Evolutionary conservation across 2,329 filamentous ascomycete species (phyloP).

Genomic region (Fusarium sp.): DNA sequence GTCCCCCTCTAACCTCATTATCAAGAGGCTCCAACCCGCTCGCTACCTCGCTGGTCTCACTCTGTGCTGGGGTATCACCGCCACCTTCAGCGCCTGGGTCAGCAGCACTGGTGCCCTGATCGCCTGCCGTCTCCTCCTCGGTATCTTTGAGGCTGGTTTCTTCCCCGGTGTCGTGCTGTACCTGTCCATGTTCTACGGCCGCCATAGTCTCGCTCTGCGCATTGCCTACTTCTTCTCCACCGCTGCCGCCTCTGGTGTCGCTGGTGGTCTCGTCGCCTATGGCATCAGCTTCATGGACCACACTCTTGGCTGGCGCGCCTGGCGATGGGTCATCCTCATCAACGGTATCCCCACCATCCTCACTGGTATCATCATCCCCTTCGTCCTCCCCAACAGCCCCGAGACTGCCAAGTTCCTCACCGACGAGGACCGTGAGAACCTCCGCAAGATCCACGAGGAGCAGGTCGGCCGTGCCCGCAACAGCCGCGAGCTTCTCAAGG

Average conservation of each 20-base stretch:
- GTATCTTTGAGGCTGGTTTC: slow-evolving; percentile 60
- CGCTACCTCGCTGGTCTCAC: slow-evolving; percentile 62
- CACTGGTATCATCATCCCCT: slow-evolving; percentile 66
- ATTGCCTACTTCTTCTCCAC: slow-evolving; percentile 72
- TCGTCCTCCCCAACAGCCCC: slow-evolving; percentile 69
- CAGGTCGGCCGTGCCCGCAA: slow-evolving; percentile 53
- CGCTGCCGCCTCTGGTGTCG: slow-evolving; percentile 72
- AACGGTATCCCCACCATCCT: slow-evolving; percentile 61
- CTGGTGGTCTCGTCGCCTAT: slow-evolving; percentile 73
- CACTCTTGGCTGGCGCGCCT: slow-evolving; percentile 66
- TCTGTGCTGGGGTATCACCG: slow-evolving; percentile 58
- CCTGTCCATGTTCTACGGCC: slow-evolving; percentile 73
- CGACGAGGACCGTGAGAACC: slow-evolving; percentile 55
- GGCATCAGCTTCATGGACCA: slow-evolving; percentile 74
- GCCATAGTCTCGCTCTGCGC: slow-evolving; percentile 69
- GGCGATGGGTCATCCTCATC: slow-evolving; percentile 75
- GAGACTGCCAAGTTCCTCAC: slow-evolving; percentile 59
- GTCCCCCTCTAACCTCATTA: slow-evolving; percentile 55
- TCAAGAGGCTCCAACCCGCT: slow-evolving; percentile 54
- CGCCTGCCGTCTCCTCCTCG: slow-evolving; percentile 53
- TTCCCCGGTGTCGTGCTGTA: slow-evolving; percentile 63
- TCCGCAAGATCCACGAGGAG: slow-evolving; percentile 61
- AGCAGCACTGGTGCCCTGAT: slow-evolving; percentile 60
- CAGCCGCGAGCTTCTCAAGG: slow-evolving; percentile 44
- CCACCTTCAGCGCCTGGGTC: slow-evolving; percentile 57